Conservation (phyloP, 148 eudicot species). For the Vaccinium vitisidaea region DNA sequence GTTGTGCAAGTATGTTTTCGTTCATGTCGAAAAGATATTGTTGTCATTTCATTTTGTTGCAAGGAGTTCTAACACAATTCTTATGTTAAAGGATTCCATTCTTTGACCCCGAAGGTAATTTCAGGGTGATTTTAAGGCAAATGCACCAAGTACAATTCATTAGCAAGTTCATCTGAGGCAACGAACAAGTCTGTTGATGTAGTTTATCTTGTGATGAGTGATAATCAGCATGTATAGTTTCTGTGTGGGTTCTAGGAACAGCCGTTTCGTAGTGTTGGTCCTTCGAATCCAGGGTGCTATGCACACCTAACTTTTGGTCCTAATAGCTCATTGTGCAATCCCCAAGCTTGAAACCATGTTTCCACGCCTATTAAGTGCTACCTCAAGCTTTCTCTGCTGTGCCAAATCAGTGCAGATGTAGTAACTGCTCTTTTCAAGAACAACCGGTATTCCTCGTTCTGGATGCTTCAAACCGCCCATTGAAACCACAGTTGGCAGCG, state of each 20-base stretch:
- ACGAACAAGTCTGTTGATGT: background rate
- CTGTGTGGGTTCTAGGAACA: slow-evolving; percentile 6
- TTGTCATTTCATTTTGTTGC: background rate
- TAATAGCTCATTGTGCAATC: background rate
- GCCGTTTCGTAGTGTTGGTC: background rate
- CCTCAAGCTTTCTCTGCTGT: background rate
- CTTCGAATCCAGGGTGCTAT: background rate
- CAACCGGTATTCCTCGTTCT: background rate
- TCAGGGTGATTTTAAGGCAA: background rate
- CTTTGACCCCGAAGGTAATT: background rate
- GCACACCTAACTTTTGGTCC: background rate
- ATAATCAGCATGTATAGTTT: background rate
- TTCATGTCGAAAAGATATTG: background rate
- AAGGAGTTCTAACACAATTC: background rate
- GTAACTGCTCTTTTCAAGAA: background rate
- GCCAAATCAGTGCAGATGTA: background rate
- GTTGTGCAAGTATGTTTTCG: background rate
- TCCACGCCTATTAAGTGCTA: background rate
- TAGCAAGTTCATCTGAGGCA: background rate
- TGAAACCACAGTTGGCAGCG: background rate
- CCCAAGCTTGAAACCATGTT: background rate
- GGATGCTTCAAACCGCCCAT: background rate
- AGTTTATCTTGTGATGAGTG: background rate
- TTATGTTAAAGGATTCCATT: background rate
- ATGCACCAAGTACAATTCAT: background rate